Conservation (phyloP, 306 rosid genomes). For the Canavalia gladiata region DNA sequence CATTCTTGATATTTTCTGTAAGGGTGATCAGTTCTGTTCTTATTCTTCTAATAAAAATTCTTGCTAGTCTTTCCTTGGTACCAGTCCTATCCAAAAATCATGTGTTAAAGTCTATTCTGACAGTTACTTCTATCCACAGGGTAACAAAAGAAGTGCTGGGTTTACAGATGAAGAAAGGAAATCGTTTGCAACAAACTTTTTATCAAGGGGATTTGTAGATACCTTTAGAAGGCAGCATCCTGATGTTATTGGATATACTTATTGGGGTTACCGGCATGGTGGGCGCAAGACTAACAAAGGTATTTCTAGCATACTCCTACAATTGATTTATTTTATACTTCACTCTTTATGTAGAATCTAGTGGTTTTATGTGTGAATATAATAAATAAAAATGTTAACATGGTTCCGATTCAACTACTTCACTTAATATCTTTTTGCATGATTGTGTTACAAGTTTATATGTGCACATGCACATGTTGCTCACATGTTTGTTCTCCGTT, state of each 20-base stretch:
- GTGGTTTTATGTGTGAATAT: not conserved
- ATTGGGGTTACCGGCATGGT: constrained; percentile 95
- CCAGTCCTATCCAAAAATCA: not conserved
- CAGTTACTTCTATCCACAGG: constrained; percentile 56
- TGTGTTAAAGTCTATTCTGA: constrained; percentile 14
- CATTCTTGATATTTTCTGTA: too few relatives aligned
- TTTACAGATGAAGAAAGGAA: constrained; percentile 92
- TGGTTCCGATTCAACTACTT: not conserved
- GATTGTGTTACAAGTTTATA: not conserved
- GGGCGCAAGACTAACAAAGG: constrained; percentile 87
- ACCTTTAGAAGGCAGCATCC: constrained; percentile 92
- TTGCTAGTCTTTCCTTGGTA: too few relatives aligned
- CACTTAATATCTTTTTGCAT: constrained; percentile 1
- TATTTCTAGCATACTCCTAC: constrained; percentile 39
- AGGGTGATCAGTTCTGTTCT: too few relatives aligned
- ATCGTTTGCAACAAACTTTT: constrained; percentile 80
- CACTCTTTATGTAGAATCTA: constrained; percentile 1
- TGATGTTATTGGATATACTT: constrained; percentile 87
- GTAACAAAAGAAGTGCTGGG: constrained; percentile 94
- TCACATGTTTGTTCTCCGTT: constrained; percentile 10
- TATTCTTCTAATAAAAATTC: too few relatives aligned
- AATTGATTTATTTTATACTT: not conserved
- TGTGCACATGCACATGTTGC: constrained; percentile 14
- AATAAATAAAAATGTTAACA: not conserved
- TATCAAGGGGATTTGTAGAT: constrained; percentile 86